phyloP scores from a whole-genome alignment of 306 rosid species.

The Pterocarpus santalinus region DNA sequence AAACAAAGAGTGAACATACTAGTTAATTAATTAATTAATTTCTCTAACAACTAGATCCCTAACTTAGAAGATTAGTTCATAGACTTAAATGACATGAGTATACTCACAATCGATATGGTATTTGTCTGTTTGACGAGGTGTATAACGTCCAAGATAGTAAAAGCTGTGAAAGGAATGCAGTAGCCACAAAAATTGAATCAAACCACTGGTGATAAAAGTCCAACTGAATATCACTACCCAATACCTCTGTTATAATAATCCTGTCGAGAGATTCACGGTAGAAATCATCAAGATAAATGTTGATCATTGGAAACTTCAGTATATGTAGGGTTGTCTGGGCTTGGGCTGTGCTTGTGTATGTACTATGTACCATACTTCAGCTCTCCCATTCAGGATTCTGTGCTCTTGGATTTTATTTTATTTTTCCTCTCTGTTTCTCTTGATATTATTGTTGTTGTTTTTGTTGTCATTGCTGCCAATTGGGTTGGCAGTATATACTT shows the following conservation, averaged over 20 bases:
- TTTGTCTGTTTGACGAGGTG: conserved; percentile 93
- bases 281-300: conserved; percentile 25
- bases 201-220: conserved; percentile 59
- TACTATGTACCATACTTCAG: not conserved
- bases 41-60: conserved; percentile 28
- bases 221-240: conserved; percentile 95
- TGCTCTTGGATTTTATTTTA: not conserved
- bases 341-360: not conserved
- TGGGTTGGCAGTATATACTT: not conserved
- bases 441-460: not conserved
- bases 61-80: conserved; percentile 27
- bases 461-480: not conserved
- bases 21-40: conserved; percentile 15
- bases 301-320: not conserved
- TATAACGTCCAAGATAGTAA: conserved; percentile 89
- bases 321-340: too few relatives aligned
- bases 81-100: conserved; percentile 14
- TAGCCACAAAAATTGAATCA: conserved; percentile 95
- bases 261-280: conserved; percentile 59
- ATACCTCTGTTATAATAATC: conserved; percentile 90
- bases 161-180: conserved; percentile 95
- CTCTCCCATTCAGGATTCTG: not conserved
- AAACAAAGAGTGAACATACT: conserved; percentile 32
- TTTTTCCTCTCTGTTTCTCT: not conserved
- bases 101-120: conserved; percentile 90